These are phyloP conservation scores for Claviceps sp. DNA, from an alignment of 2,329 filamentous ascomycete genomes.

Conservation along the genomic window DNA sequence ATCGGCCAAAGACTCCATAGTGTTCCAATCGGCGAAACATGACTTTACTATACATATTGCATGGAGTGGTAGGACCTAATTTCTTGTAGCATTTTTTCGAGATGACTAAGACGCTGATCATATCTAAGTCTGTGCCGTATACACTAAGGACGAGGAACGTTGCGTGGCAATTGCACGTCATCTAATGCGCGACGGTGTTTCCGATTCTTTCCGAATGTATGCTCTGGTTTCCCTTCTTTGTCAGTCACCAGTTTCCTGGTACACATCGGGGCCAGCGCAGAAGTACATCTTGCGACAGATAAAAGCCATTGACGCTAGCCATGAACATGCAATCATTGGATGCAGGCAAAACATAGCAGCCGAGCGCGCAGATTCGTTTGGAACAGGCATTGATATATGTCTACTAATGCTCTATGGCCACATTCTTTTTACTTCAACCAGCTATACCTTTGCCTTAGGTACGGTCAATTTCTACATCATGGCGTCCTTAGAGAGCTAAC, in stretches of 20 bases:
- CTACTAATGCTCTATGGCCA: constrained; percentile 83
- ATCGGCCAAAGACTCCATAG: constrained; percentile 63
- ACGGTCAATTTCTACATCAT: not conserved
- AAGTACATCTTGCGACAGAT: constrained; percentile 89
- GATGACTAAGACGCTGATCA: not conserved
- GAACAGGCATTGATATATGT: constrained; percentile 52
- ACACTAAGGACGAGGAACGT: constrained; percentile 65
- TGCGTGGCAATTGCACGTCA: constrained; percentile 62
- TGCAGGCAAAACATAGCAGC: constrained; percentile 12
- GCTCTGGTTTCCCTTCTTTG: constrained; percentile 63
- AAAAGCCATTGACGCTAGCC: constrained; percentile 66
- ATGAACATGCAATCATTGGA: constrained; percentile 24
- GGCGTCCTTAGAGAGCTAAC: constrained; percentile 1
- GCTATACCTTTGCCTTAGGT: constrained; percentile 72
- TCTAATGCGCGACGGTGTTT: constrained; percentile 72
- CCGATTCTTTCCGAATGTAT: constrained; percentile 75
- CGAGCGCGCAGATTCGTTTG: not conserved
- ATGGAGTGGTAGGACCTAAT: constrained; percentile 50
- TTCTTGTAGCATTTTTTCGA: not conserved
- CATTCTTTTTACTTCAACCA: constrained; percentile 71
- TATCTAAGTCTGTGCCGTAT: constrained; percentile 61
- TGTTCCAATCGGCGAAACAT: constrained; percentile 61
- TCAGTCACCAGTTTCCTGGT: constrained; percentile 60
- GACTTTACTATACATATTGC: constrained; percentile 64
- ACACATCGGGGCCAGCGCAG: constrained; percentile 68